Evolutionary conservation across 345 rosid genomes (phyloP).

Genomic region (Euphorbia lathyris): DNA sequence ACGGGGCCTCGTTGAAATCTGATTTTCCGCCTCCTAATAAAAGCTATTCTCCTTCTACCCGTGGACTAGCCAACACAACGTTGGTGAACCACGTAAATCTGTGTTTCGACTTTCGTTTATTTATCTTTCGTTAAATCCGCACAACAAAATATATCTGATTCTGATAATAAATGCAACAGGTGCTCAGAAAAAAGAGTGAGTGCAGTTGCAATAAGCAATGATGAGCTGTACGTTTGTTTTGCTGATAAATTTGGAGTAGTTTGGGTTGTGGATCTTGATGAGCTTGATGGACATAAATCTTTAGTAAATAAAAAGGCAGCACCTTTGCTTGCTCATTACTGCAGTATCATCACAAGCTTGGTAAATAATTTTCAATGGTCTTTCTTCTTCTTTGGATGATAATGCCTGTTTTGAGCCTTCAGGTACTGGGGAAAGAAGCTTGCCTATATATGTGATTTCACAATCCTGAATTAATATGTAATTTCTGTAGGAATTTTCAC

Average conservation of each 20-base stretch:
- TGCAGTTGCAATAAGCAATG: conserved; percentile 67
- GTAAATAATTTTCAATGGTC: conserved; percentile 31
- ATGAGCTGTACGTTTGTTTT: conserved; percentile 65
- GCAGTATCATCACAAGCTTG: conserved; percentile 91
- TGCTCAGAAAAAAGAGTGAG: conserved; percentile 88
- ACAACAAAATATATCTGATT: conserved; percentile 4
- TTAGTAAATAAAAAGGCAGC: conserved; percentile 52
- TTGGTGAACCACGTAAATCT: no score
- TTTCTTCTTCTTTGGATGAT: neutral
- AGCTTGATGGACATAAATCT: conserved; percentile 34
- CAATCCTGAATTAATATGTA: neutral
- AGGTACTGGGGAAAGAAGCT: neutral
- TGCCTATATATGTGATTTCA: conserved; percentile 1
- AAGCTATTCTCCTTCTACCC: no score
- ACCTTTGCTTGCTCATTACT: conserved; percentile 81
- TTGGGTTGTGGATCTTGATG: conserved; percentile 68
- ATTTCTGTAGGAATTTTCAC: conserved; percentile 75
- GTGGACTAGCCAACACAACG: no score
- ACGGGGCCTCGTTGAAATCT: no score
- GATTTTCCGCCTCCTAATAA: no score
- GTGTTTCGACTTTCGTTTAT: no score
- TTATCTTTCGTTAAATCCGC: no score
- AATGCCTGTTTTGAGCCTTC: neutral
- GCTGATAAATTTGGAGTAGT: conserved; percentile 98
- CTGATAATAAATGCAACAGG: conserved; percentile 31